phyloP scores from a whole-genome alignment of 176 grass and related monocot genomes.

The Phoenix dactylifera region DNA sequence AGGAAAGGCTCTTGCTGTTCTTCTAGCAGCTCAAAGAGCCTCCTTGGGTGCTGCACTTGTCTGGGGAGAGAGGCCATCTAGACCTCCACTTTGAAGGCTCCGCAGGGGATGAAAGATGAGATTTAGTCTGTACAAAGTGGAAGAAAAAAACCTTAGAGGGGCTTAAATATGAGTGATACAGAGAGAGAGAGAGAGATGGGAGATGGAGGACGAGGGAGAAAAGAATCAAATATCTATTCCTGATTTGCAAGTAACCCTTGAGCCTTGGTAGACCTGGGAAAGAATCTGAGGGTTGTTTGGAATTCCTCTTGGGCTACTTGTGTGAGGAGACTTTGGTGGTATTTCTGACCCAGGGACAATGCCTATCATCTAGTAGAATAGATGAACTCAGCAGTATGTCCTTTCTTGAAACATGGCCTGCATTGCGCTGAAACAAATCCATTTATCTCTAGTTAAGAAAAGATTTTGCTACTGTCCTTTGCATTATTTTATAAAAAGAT shows the following conservation, averaged over 20 bases:
- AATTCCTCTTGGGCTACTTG: background rate
- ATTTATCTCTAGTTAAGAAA: no score
- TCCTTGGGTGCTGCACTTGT: conserved; percentile 35
- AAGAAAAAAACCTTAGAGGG: background rate
- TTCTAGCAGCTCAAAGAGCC: conserved; percentile 86
- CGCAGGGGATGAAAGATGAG: no score
- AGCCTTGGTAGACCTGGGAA: background rate
- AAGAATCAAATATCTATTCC: conserved; percentile 14
- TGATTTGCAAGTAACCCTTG: conserved; percentile 10
- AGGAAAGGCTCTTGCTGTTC: conserved; percentile 98
- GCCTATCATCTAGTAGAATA: no score
- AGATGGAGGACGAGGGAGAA: conserved; percentile 20
- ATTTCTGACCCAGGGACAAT: no score
- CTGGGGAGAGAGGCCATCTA: conserved; percentile 23
- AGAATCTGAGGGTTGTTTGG: background rate
- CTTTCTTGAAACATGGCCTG: no score
- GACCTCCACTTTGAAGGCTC: no score
- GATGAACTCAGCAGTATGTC: no score
- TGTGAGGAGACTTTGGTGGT: background rate
- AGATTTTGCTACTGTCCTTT: no score
- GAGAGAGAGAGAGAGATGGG: background rate
- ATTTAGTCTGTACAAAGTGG: no score
- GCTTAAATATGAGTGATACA: no score
- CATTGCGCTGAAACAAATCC: no score
- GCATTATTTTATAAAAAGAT: no score